phyloP scores from a whole-genome alignment of 1,284 basidiomycete genomes.

The Boletellus sp. region DNA sequence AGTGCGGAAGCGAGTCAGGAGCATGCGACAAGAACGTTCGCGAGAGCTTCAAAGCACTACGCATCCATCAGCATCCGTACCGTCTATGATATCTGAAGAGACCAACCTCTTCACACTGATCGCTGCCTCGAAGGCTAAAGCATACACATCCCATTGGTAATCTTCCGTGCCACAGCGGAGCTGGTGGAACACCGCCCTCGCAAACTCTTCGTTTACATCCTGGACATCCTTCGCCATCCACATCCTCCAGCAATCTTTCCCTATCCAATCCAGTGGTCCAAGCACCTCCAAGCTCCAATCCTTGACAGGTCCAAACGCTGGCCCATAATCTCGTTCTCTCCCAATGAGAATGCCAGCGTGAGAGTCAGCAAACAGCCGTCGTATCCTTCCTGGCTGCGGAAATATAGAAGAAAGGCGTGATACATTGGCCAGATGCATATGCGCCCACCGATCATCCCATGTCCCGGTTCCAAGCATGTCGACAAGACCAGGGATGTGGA shows the following conservation, averaged over 20 bases:
- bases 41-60: conserved; percentile 72
- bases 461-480: conserved; percentile 38
- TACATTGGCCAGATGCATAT: conserved; percentile 41
- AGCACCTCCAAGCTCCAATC: conserved; percentile 57
- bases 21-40: conserved; percentile 62
- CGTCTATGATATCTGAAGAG: conserved; percentile 7
- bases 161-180: conserved; percentile 50
- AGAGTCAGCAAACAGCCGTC: conserved; percentile 48
- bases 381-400: conserved; percentile 37
- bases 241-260: conserved; percentile 39
- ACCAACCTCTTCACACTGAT: conserved; percentile 58
- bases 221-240: conserved; percentile 51
- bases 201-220: conserved; percentile 44
- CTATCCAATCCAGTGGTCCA: conserved; percentile 50
- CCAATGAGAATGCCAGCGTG: conserved; percentile 64
- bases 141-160: conserved; percentile 58
- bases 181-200: conserved; percentile 56
- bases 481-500: conserved; percentile 67
- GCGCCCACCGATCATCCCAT: conserved; percentile 67
- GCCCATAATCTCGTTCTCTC: conserved; percentile 55
- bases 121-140: conserved; percentile 66
- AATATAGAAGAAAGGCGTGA: conserved; percentile 51
- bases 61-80: conserved; percentile 9
- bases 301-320: conserved; percentile 62
- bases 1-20: conserved; percentile 67